Base-by-base conservation (phyloP, 805 yeast genomes). In the Debaryomyces hansenii region DNA sequence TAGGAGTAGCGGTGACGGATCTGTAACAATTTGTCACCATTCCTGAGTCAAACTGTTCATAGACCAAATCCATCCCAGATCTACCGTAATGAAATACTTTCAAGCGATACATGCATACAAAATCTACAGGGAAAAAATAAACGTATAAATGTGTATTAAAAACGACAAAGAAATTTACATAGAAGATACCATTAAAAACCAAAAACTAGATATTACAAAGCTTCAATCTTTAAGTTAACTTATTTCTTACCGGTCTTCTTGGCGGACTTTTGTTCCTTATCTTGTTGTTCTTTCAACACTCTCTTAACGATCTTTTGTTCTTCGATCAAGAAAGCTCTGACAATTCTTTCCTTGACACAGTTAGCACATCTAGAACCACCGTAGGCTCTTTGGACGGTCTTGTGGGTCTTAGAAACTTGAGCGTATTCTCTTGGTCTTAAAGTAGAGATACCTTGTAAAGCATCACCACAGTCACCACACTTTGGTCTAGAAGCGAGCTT, bases 261-360 rank as follows among this genome's bases (percentile, higher is more conserved):
- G 50, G 67, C 62, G 57, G 73, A 60, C 60, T 66, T 83, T 79
- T 84, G 81, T 70, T 87, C 92, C 80, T 89, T 87, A 66, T 84
- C 90, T 70, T 90, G 86, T 78, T 88, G 89, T 75, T 90, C 97
- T 87, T 92, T 92, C 72, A 94, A 86, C 69, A 94, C 97, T 82
- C 95, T 90, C 91, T 94, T 95, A 75, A 94, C 99, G 63, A 94
- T 91, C 90, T 94, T 95, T 83, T 94, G 98, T 83, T 94, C 99
- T 84, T 95, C 99, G 64, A 94, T 89, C 77, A 94, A 87, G 90
- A 94, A 94, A 72, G 99, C 97, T 83, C 99, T 92, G 75, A 92
- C 92, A 68, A 94, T 85, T 86, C 97, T 90, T 81, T 92, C 96
- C 87, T 92, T 92, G 75, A 92, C 98, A 83, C 96, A 90, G 89